phyloP scores from a whole-genome alignment of 2,329 filamentous ascomycete species.

The Sphaerostilbella broomeana region DNA sequence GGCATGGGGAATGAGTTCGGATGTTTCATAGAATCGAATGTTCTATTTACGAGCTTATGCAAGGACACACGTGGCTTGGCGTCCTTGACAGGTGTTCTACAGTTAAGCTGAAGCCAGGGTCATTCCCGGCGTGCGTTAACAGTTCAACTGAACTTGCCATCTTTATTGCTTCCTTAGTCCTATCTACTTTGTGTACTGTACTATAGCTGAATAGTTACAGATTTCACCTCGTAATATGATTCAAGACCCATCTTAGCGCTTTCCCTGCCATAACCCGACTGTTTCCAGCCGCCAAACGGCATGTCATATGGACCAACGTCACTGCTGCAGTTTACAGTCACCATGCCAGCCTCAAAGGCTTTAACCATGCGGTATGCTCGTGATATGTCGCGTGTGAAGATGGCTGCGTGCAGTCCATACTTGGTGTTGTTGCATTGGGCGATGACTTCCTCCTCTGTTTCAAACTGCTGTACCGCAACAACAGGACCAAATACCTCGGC shows the following conservation, averaged over 20 bases:
- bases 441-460: constrained; percentile 23
- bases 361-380: constrained; percentile 27
- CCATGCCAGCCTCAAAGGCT: constrained; percentile 45
- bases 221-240: constrained; percentile 32
- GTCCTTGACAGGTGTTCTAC: too few species aligned
- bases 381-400: constrained; percentile 48
- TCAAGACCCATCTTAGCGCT: constrained; percentile 34
- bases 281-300: constrained; percentile 44
- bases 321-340: constrained; percentile 28
- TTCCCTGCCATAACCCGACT: constrained; percentile 51
- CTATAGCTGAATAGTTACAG: constrained; percentile 12
- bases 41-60: too few species aligned
- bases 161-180: too few species aligned
- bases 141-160: too few species aligned
- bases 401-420: constrained; percentile 46
- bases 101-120: too few species aligned
- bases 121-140: too few species aligned
- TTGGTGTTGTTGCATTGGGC: constrained; percentile 31
- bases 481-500: constrained; percentile 29
- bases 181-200: neutral
- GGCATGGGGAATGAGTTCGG: too few species aligned
- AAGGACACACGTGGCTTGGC: too few species aligned
- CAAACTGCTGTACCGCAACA: constrained; percentile 21
- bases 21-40: too few species aligned
- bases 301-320: constrained; percentile 17